Base-by-base conservation (phyloP, 1,284 basidiomycete genomes). In the Boletus semigastroideus region DNA sequence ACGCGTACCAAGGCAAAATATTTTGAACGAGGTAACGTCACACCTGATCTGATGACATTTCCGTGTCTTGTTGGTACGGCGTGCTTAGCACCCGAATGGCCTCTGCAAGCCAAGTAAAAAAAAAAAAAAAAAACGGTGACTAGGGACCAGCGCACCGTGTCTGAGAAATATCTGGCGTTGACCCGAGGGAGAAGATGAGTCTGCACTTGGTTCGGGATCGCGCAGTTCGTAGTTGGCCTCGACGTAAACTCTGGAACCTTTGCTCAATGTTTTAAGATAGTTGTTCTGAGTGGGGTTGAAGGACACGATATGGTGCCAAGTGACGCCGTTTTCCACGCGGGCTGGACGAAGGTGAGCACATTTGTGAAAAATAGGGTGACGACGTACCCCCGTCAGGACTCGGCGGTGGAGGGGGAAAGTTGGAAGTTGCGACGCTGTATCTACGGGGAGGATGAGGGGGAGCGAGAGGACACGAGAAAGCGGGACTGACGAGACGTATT, bases 91-190 rank as follows among this genome's bases (percentile, higher is more conserved):
- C 60, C 17, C 66, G 69, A 22, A 68, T 59, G 12, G 55, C 43
- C 49, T 68, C 66, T 68, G 46, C 42, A 30, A 28, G 25, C 28
- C 10, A 36, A 14, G 22, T 66, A 20, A 69, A 57, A 16, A 6
- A 5, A 41, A 16, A 6, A 5, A 41, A 48, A 38, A 39, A 36
- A 51, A 34, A 25, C 25, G 59, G 64, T 10, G 8, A 30, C 12
- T 11, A 9, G 46, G 14, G 28, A 27, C n/a, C 8, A 17, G 20
- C 76, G 38, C 54, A 88, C 89, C 88, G 55, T 91, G 88, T 61
- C 79, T 77, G 40, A 91, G 74, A 71, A 90, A 87, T 51, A 92
- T 86, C 65, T 91, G 89, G 31, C 86, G 81, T 64, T 90, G 88
- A 1, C 83, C 86, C 53, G 82, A 76, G 27, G 83, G 79, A 1